phyloP scores from a whole-genome alignment of 202 grass and related monocot species.

The Dendrocalamus latiflorus region DNA sequence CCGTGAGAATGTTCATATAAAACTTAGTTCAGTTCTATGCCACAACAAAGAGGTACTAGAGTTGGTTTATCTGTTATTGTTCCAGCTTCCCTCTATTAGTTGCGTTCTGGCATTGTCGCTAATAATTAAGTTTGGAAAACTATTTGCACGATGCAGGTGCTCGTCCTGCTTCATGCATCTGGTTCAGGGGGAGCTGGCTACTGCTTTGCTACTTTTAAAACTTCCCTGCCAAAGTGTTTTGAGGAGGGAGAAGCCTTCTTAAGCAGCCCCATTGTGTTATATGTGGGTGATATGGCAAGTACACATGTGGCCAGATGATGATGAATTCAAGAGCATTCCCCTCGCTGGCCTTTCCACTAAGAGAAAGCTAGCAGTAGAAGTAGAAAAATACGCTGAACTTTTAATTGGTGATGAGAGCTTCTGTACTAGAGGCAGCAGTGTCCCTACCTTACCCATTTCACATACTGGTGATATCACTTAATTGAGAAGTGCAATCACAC shows the following conservation, averaged over 20 bases:
- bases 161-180: not conserved
- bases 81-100: not conserved
- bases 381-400: slow-evolving; percentile 14
- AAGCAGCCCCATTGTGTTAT: slow-evolving; percentile 31
- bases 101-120: not conserved
- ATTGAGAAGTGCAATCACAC: slow-evolving; percentile 29
- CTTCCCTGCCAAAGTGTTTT: slow-evolving; percentile 22
- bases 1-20: not conserved
- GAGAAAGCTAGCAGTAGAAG: slow-evolving; percentile 5
- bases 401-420: slow-evolving; percentile 35
- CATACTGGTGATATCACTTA: slow-evolving; percentile 21
- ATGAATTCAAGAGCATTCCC: slow-evolving; percentile 39
- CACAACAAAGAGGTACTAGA: not conserved
- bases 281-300: slow-evolving; percentile 44
- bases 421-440: slow-evolving; percentile 24
- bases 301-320: slow-evolving; percentile 41
- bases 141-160: not conserved
- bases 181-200: not conserved
- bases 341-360: slow-evolving; percentile 11
- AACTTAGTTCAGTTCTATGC: not conserved
- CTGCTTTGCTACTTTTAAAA: not conserved
- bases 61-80: not conserved
- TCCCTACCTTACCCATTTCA: slow-evolving; percentile 13
- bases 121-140: not conserved
- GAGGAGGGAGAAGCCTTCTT: slow-evolving; percentile 43